Percentiles rank a stretch among this genome's conserved stretches.
Evolutionary conservation across 768 basidiomycete genomes (phyloP).

Genomic region (Leccinum subgranulosum): DNA sequence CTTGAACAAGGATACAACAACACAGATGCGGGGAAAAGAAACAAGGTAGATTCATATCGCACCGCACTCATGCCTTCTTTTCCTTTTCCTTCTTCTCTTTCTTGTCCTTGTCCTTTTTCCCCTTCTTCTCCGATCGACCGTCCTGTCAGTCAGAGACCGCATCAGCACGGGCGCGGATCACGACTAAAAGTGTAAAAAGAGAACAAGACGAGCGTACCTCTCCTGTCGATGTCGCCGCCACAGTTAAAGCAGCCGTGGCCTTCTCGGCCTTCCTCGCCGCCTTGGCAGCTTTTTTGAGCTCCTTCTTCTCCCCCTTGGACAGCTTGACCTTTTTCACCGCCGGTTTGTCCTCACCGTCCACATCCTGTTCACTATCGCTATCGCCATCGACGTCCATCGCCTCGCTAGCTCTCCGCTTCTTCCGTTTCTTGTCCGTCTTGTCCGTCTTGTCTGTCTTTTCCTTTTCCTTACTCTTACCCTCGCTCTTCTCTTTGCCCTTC

Average conservation of each 20-base stretch:
- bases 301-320: conserved; percentile 85
- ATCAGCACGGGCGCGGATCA: conserved; percentile 3
- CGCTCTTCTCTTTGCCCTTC: conserved; percentile 7
- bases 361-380: conserved; percentile 27
- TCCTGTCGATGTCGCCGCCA: conserved; percentile 11
- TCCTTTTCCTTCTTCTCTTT: conserved; percentile 45
- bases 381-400: conserved; percentile 63
- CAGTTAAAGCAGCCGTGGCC: conserved; percentile 13
- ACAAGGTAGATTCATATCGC: conserved; percentile 1
- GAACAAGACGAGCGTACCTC: conserved; percentile 33
- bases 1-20: not conserved
- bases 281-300: conserved; percentile 75
- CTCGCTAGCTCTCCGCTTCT: conserved; percentile 68
- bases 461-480: not conserved
- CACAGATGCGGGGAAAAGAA: not conserved
- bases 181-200: not conserved
- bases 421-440: conserved; percentile 22
- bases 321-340: conserved; percentile 70
- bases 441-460: not conserved
- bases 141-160: conserved; percentile 20
- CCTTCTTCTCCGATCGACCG: conserved; percentile 27
- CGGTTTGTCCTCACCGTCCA: conserved; percentile 39
- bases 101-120: conserved; percentile 38
- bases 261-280: conserved; percentile 54
- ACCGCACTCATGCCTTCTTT: conserved; percentile 39